phyloP scores from a whole-genome alignment of 345 rosid species.

The Microthlaspi erraticum region DNA sequence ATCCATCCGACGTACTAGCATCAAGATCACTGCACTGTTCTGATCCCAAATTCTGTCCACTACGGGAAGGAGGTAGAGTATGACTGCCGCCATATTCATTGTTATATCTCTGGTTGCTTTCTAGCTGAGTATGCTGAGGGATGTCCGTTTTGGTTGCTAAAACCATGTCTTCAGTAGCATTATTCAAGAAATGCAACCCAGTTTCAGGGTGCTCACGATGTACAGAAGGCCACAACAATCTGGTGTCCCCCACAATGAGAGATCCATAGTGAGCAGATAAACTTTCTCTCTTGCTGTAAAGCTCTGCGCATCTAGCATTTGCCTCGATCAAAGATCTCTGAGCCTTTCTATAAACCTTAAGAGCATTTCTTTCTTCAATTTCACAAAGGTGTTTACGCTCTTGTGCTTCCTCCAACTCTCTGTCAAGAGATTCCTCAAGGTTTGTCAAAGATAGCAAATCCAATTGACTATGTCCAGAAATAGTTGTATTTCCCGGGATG shows the following conservation, averaged over 20 bases:
- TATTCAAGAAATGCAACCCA: slow-evolving; percentile 49
- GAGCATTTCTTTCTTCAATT: slow-evolving; percentile 94
- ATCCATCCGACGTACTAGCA: slow-evolving; percentile 83
- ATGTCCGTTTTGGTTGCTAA: slow-evolving; percentile 52
- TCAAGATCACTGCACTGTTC: slow-evolving; percentile 87
- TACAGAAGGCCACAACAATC: slow-evolving; percentile 58
- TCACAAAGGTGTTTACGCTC: slow-evolving; percentile 70
- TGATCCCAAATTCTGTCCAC: slow-evolving; percentile 61
- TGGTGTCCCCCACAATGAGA: slow-evolving; percentile 62
- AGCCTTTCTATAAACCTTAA: slow-evolving; percentile 82
- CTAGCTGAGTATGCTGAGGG: slow-evolving; percentile 47
- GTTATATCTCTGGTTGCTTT: slow-evolving; percentile 32
- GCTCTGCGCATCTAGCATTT: slow-evolving; percentile 74
- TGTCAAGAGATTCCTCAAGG: slow-evolving; percentile 87
- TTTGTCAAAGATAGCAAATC: slow-evolving; percentile 58
- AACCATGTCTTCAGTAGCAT: slow-evolving; percentile 47
- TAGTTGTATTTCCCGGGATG: slow-evolving; percentile 47
- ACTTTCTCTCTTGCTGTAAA: slow-evolving; percentile 77
- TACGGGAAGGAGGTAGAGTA: slow-evolving; percentile 36
- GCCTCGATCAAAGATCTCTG: slow-evolving; percentile 91
- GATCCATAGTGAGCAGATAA: slow-evolving; percentile 73
- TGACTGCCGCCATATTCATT: slow-evolving; percentile 36
- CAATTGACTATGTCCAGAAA: slow-evolving; percentile 45
- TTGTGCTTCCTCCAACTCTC: slow-evolving; percentile 86
- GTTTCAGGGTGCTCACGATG: slow-evolving; percentile 48